Percentiles rank a stretch among this genome's conserved stretches.
These are phyloP conservation scores for Neurospora pannonica DNA, from an alignment of 495 filamentous ascomycete genomes.

Conservation along the genomic window DNA sequence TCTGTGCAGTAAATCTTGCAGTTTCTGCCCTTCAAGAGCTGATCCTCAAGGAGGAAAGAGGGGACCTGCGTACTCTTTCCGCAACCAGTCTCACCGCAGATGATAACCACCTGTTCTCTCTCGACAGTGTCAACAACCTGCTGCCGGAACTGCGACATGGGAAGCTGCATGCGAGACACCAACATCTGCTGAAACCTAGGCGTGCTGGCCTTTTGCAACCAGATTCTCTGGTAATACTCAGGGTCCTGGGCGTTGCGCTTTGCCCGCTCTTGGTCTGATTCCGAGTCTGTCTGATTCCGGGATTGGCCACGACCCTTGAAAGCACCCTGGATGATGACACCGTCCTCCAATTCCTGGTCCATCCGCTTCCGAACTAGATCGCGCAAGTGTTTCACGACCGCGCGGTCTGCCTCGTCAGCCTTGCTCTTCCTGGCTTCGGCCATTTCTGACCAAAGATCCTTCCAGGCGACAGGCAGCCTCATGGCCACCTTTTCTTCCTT, in stretches of 20 bases:
- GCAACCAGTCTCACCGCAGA: conserved; percentile 93
- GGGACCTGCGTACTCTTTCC: conserved; percentile 97
- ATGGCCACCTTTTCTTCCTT: conserved; percentile 83
- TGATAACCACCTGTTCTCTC: conserved; percentile 69
- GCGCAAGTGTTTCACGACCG: conserved; percentile 51
- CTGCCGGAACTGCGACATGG: conserved; percentile 78
- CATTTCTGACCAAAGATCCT: conserved; percentile 78
- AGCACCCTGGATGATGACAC: conserved; percentile 60
- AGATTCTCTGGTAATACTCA: conserved; percentile 53
- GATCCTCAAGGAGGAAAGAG: conserved; percentile 80
- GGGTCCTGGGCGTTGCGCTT: conserved; percentile 21
- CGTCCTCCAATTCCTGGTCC: conserved; percentile 56
- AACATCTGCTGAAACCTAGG: conserved; percentile 52
- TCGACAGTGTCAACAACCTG: conserved; percentile 67
- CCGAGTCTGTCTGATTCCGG: conserved; percentile 37
- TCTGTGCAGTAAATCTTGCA: conserved; percentile 96
- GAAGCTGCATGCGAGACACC: conserved; percentile 57
- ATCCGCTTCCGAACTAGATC: conserved; percentile 47
- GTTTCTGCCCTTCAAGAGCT: conserved; percentile 64
- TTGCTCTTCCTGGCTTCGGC: conserved; percentile 57
- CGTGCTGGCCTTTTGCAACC: conserved; percentile 57
- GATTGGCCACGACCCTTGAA: conserved; percentile 55
- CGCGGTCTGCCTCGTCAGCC: conserved; percentile 58
- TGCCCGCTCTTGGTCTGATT: conserved; percentile 30
- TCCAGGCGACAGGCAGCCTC: conserved; percentile 67